phyloP scores from a whole-genome alignment of 192 early-diverging fungal genomes.

The Chytriomyces hyalinus region DNA sequence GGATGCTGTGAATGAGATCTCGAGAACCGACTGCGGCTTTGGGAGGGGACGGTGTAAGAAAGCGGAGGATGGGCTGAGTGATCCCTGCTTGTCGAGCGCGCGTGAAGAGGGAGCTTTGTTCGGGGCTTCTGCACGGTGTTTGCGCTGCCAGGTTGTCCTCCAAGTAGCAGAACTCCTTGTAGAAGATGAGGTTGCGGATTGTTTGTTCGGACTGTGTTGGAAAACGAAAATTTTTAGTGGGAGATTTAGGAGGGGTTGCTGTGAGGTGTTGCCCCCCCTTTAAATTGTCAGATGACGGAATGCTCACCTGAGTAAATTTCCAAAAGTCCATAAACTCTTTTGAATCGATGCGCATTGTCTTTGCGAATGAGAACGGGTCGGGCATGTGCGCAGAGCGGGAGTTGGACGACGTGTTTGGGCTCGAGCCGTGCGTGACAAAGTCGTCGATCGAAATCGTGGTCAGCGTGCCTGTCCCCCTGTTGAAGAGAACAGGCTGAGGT shows the following conservation, averaged over 20 bases:
- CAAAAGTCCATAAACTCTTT: constrained; percentile 28
- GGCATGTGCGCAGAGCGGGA: not conserved
- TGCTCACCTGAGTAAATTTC: constrained; percentile 15
- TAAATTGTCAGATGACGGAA: not conserved
- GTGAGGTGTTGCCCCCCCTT: not conserved
- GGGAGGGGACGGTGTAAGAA: not conserved
- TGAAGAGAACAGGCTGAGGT: too few relatives aligned
- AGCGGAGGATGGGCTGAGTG: constrained; percentile 21
- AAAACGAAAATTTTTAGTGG: not conserved
- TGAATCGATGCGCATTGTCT: constrained; percentile 14
- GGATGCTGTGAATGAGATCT: constrained; percentile 1
- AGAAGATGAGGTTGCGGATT: constrained; percentile 17
- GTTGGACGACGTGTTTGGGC: too few relatives aligned
- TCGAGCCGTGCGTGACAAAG: too few relatives aligned
- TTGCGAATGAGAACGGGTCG: not conserved
- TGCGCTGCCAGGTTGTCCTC: constrained; percentile 15
- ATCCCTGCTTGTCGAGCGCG: constrained; percentile 24
- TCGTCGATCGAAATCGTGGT: too few relatives aligned
- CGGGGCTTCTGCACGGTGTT: not conserved
- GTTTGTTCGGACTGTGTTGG: constrained; percentile 14
- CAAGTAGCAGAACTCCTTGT: constrained; percentile 17
- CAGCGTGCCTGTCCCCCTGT: too few relatives aligned
- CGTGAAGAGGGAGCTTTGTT: not conserved
- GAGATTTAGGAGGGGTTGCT: not conserved
- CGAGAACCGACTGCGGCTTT: not conserved